Conservation (phyloP, 768 basidiomycete genomes). For the Phaffia australis region DNA sequence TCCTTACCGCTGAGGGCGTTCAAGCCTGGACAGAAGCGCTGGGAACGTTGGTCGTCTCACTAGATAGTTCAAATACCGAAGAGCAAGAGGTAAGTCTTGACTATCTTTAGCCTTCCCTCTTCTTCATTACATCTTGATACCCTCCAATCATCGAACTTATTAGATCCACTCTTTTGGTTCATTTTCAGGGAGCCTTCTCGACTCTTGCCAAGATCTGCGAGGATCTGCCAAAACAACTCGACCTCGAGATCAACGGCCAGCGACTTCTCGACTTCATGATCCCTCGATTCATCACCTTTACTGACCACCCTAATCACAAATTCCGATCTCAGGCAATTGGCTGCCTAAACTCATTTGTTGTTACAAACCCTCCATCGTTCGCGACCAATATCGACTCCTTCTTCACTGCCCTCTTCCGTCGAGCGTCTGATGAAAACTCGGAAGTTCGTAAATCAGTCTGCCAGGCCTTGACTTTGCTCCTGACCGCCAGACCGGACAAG, state of each 20-base stretch:
- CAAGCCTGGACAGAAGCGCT: constrained; percentile 93
- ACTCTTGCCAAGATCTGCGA: constrained; percentile 91
- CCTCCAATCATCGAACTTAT: neutral
- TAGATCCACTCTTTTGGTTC: neutral
- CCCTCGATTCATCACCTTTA: constrained; percentile 80
- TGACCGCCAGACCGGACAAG: constrained; percentile 87
- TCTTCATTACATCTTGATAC: neutral
- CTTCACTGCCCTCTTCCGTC: constrained; percentile 84
- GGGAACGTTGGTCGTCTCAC: constrained; percentile 63
- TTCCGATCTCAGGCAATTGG: constrained; percentile 88
- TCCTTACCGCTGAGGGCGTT: constrained; percentile 77
- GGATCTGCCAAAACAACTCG: constrained; percentile 89
- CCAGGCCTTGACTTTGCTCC: constrained; percentile 82
- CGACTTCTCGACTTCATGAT: constrained; percentile 92
- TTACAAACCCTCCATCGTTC: constrained; percentile 69
- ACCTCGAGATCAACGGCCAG: constrained; percentile 84
- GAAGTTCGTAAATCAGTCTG: constrained; percentile 91
- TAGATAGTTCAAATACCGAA: constrained; percentile 63
- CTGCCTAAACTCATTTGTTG: constrained; percentile 75
- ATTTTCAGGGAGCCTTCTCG: constrained; percentile 71
- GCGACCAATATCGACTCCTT: constrained; percentile 85
- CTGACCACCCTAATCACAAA: constrained; percentile 72
- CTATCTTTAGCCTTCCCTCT: neutral
- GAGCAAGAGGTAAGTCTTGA: constrained; percentile 67
- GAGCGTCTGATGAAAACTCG: constrained; percentile 87